Percentiles rank a stretch among this genome's conserved stretches.
Conservation (phyloP, 495 filamentous ascomycete species). For the Xylaria palmicola region DNA sequence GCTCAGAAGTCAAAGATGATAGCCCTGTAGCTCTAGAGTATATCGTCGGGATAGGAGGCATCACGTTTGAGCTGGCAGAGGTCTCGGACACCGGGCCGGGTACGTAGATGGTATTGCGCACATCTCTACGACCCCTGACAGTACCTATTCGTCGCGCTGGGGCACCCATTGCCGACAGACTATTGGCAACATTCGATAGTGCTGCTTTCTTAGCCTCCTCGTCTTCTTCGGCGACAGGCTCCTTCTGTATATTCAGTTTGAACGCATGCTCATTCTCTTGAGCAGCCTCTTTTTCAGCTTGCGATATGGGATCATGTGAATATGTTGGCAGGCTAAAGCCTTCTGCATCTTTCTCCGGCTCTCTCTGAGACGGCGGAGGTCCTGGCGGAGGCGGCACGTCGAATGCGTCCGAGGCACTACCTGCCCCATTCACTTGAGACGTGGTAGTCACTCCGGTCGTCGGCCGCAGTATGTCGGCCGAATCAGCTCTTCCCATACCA, state of each 20-base stretch:
- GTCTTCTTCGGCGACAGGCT: slow-evolving; percentile 92
- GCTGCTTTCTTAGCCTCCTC: slow-evolving; percentile 79
- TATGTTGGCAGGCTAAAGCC: slow-evolving; percentile 69
- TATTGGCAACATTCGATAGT: slow-evolving; percentile 87
- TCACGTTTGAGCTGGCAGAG: slow-evolving; percentile 38
- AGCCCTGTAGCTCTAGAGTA: slow-evolving; percentile 42
- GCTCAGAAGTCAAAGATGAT: slow-evolving; percentile 48
- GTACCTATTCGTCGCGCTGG: slow-evolving; percentile 70
- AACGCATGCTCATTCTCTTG: slow-evolving; percentile 69
- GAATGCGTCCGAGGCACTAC: slow-evolving; percentile 30
- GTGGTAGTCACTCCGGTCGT: slow-evolving; percentile 27
- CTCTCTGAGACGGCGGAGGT: slow-evolving; percentile 45
- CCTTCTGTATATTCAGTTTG: slow-evolving; percentile 88
- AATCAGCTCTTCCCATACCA: slow-evolving; percentile 32
- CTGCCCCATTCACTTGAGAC: slow-evolving; percentile 40
- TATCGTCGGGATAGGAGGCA: slow-evolving; percentile 45
- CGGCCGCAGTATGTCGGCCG: slow-evolving; percentile 27
- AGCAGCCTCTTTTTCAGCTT: slow-evolving; percentile 73
- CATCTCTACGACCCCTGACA: slow-evolving; percentile 83
- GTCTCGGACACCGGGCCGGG: slow-evolving; percentile 47
- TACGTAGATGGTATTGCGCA: slow-evolving; percentile 83
- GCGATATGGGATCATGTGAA: slow-evolving; percentile 75
- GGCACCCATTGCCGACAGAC: slow-evolving; percentile 58
- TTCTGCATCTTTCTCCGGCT: slow-evolving; percentile 55
- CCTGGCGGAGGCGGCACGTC: slow-evolving; percentile 48